These are phyloP conservation scores for Aureobasidium mangrovei DNA, from an alignment of 2,329 filamentous ascomycete species.

Conservation along the genomic window DNA sequence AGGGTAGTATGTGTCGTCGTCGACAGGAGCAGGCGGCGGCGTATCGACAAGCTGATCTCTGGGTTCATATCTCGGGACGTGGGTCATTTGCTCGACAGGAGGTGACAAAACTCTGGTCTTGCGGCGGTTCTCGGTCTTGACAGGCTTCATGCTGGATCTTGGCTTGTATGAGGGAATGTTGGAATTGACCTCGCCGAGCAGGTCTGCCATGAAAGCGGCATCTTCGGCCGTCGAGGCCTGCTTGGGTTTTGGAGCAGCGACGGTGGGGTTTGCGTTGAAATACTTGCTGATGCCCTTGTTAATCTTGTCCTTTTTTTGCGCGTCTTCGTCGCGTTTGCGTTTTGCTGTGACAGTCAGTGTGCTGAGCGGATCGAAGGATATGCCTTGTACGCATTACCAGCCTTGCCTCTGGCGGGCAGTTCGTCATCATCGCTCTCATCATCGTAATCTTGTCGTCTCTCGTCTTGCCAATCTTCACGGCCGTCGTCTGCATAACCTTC, in stretches of 20 bases:
- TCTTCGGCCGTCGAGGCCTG: conserved; percentile 75
- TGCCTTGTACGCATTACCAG: conserved; percentile 32
- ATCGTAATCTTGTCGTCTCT: conserved; percentile 54
- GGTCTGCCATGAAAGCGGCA: conserved; percentile 72
- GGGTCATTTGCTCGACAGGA: conserved; percentile 46
- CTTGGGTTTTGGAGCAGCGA: conserved; percentile 67
- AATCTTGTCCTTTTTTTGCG: conserved; percentile 74
- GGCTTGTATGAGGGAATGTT: conserved; percentile 54
- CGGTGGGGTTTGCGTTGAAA: conserved; percentile 56
- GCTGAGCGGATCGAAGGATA: background rate
- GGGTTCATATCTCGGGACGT: conserved; percentile 22
- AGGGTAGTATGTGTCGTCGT: conserved; percentile 17
- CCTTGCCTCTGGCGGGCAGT: conserved; percentile 48
- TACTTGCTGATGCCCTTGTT: conserved; percentile 91
- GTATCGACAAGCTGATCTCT: conserved; percentile 9
- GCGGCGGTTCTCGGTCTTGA: conserved; percentile 67
- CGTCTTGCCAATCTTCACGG: conserved; percentile 83
- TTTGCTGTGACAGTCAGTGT: conserved; percentile 51
- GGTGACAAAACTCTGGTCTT: conserved; percentile 77
- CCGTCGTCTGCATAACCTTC: conserved; percentile 96
- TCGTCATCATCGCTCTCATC: conserved; percentile 67
- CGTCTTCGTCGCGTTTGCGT: conserved; percentile 78
- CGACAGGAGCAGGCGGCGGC: background rate
- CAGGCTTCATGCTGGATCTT: conserved; percentile 47
- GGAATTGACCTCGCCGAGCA: conserved; percentile 80